Evolutionary conservation across 2,329 filamentous ascomycete species (phyloP).

Genomic region (Juglanconis oblonga): DNA sequence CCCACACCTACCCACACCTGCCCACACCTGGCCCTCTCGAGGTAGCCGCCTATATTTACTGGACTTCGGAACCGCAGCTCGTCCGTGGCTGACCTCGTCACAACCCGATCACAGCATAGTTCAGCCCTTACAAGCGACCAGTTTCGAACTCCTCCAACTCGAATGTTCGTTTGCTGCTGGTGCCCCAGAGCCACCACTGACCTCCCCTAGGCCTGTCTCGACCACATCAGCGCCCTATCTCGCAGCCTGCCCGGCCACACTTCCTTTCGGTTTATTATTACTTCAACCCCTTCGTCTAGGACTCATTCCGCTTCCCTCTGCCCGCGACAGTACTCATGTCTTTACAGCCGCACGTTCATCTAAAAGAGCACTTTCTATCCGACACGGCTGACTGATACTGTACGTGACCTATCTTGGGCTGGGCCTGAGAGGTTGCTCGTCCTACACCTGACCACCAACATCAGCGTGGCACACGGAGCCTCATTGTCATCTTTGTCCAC

Average conservation of each 20-base stretch:
- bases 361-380: slow-evolving; percentile 27
- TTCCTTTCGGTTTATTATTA: neutral
- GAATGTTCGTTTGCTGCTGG: neutral
- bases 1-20: neutral
- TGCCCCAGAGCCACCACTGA: slow-evolving; percentile 4
- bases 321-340: slow-evolving; percentile 29
- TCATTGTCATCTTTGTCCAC: slow-evolving; percentile 18
- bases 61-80: slow-evolving; percentile 1
- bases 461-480: slow-evolving; percentile 6
- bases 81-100: neutral
- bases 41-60: slow-evolving; percentile 18
- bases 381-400: slow-evolving; percentile 34
- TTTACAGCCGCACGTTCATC: slow-evolving; percentile 24
- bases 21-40: slow-evolving; percentile 13
- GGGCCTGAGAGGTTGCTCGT: slow-evolving; percentile 10
- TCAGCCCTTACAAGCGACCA: slow-evolving; percentile 14
- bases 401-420: slow-evolving; percentile 13
- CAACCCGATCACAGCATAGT: slow-evolving; percentile 1
- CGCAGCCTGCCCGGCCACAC: slow-evolving; percentile 10
- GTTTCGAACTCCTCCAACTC: slow-evolving; percentile 14
- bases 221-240: slow-evolving; percentile 10
- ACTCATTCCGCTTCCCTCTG: neutral
- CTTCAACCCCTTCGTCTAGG: neutral
- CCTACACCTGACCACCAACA: slow-evolving; percentile 7
- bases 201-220: slow-evolving; percentile 16